phyloP scores from a whole-genome alignment of 345 rosid genomes.

The Arabis alpina region DNA sequence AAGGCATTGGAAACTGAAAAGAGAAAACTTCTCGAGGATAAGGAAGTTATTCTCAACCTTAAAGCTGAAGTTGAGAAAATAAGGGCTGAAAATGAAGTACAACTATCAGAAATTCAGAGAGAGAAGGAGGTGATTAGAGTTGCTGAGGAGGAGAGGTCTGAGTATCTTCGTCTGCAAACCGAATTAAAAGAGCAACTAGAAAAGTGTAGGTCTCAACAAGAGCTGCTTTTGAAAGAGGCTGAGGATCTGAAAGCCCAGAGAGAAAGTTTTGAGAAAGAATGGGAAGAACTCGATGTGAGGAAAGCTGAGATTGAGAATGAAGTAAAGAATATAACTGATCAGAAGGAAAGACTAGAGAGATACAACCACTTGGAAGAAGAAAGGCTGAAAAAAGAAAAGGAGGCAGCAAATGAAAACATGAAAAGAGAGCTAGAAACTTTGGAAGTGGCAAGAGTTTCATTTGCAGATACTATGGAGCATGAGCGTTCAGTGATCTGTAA shows the following conservation, averaged over 20 bases:
- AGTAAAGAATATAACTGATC: constrained; percentile 52
- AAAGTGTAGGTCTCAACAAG: constrained; percentile 74
- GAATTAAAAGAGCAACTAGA: constrained; percentile 81
- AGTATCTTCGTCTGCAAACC: constrained; percentile 67
- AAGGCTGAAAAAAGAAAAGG: constrained; percentile 65
- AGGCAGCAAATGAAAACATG: constrained; percentile 52
- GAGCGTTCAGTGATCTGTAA: constrained; percentile 60
- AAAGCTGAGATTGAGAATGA: constrained; percentile 62
- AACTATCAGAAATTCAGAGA: constrained; percentile 57
- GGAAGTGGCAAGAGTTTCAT: constrained; percentile 69
- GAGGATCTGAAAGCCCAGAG: constrained; percentile 86
- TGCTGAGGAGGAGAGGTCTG: constrained; percentile 83
- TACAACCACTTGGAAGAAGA: constrained; percentile 67
- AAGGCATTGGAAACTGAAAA: constrained; percentile 68
- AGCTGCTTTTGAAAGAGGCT: constrained; percentile 76
- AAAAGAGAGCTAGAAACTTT: constrained; percentile 73
- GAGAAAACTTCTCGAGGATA: constrained; percentile 55
- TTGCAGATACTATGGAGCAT: constrained; percentile 72
- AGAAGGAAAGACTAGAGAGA: constrained; percentile 70
- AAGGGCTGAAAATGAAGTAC: constrained; percentile 65
- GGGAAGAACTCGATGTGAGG: constrained; percentile 92
- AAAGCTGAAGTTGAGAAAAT: constrained; percentile 73
- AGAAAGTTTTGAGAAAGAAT: constrained; percentile 89
- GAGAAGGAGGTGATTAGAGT: constrained; percentile 67
- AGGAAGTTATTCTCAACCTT: constrained; percentile 55